Percentiles rank a stretch among this genome's conserved stretches.
These are phyloP conservation scores for Periconia digitata DNA, from an alignment of 2,329 filamentous ascomycete species.

Conservation along the genomic window DNA sequence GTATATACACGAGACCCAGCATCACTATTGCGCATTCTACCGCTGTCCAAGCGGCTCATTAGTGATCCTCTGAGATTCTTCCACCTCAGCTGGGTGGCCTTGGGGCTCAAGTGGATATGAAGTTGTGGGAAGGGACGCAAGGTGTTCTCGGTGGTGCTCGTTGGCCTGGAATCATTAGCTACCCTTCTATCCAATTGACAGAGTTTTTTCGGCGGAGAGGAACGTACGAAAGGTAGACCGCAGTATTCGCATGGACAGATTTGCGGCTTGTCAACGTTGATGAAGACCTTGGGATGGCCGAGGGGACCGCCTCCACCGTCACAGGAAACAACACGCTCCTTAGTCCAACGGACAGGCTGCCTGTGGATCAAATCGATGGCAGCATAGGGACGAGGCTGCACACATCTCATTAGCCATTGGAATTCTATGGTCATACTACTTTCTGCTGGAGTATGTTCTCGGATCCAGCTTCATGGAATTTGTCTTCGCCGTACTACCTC, in stretches of 20 bases:
- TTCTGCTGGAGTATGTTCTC: too few relatives aligned
- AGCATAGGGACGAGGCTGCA: conserved; percentile 80
- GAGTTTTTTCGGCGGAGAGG: not conserved
- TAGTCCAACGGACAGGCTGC: conserved; percentile 90
- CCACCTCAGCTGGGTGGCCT: conserved; percentile 61
- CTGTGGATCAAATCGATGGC: conserved; percentile 96
- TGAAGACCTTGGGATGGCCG: conserved; percentile 91
- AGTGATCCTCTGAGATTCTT: conserved; percentile 60
- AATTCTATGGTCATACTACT: not conserved
- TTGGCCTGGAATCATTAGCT: conserved; percentile 65
- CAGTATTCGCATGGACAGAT: conserved; percentile 91
- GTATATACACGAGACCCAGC: conserved; percentile 27
- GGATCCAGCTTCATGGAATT: not conserved
- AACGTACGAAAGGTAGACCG: conserved; percentile 79
- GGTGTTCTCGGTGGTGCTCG: conserved; percentile 80
- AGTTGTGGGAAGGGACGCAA: conserved; percentile 78
- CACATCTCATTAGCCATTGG: conserved; percentile 20
- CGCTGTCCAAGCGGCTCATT: conserved; percentile 62
- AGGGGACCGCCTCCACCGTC: conserved; percentile 89
- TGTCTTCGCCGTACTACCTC: not conserved
- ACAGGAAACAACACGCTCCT: conserved; percentile 78
- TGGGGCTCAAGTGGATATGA: conserved; percentile 76
- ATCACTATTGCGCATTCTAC: conserved; percentile 42
- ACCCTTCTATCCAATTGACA: not conserved
- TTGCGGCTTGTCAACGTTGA: conserved; percentile 97